Conservation (phyloP, 306 rosid species). For the Acacia melanoxylon region DNA sequence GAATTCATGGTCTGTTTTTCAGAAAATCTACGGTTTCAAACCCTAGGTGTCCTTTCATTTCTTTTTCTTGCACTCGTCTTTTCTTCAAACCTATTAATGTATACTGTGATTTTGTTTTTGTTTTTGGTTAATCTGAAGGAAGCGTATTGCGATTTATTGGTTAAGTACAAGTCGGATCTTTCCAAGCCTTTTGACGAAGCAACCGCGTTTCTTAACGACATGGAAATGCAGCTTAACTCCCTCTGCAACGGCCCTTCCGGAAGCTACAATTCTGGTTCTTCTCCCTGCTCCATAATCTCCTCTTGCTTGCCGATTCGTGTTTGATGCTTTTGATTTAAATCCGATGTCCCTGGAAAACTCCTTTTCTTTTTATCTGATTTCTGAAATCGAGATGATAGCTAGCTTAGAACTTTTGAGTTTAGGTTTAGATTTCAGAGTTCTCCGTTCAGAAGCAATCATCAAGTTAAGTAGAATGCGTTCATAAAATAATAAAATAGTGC, state of each 20-base stretch:
- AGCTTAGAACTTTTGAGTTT: background rate
- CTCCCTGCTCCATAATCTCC: conserved; percentile 29
- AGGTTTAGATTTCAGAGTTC: background rate
- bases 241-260: conserved; percentile 35
- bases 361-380: background rate
- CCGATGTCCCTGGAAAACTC: background rate
- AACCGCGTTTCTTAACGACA: conserved; percentile 54
- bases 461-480: background rate
- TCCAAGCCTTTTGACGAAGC: conserved; percentile 67
- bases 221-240: conserved; percentile 67
- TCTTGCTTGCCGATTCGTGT: background rate
- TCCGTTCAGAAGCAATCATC: conserved; percentile 1
- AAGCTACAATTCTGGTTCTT: conserved; percentile 46
- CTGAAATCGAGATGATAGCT: background rate
- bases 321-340: background rate
- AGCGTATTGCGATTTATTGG: conserved; percentile 54
- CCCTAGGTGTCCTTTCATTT: conserved; percentile 33
- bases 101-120: background rate
- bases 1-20: conserved; percentile 63
- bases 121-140: conserved; percentile 37
- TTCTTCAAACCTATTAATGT: background rate
- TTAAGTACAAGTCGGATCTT: conserved; percentile 66
- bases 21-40: conserved; percentile 7
- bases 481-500: conserved; percentile 14
- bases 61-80: background rate